Conservation (phyloP, 179 eudicot genomes). For the Camellia oleifera region DNA sequence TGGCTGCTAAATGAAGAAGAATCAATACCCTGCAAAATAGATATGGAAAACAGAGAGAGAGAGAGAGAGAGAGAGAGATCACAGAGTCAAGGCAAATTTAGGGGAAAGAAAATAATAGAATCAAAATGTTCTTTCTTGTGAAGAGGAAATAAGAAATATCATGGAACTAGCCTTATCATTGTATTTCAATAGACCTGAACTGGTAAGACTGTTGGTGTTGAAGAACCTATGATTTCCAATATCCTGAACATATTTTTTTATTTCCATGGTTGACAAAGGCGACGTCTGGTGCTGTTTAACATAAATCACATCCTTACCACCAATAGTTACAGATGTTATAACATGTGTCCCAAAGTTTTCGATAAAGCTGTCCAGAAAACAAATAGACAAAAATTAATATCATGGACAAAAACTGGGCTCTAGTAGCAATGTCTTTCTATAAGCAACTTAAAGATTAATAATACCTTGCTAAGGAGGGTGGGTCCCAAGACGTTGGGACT, state of each 20-base stretch:
- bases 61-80: not conserved
- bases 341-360: slow-evolving; percentile 90
- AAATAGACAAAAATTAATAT: not conserved
- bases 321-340: slow-evolving; percentile 81
- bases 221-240: slow-evolving; percentile 81
- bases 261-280: slow-evolving; percentile 59
- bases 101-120: not conserved
- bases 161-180: slow-evolving; percentile 73
- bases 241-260: slow-evolving; percentile 81
- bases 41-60: slow-evolving; percentile 6
- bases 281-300: slow-evolving; percentile 81
- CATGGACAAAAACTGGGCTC: not conserved
- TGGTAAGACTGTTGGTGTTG: slow-evolving; percentile 49
- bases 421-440: not conserved
- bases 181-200: slow-evolving; percentile 75
- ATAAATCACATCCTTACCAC: slow-evolving; percentile 88
- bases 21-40: slow-evolving; percentile 57
- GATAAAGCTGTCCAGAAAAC: slow-evolving; percentile 56
- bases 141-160: slow-evolving; percentile 18
- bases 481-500: slow-evolving; percentile 82
- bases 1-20: slow-evolving; percentile 79
- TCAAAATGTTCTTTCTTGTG: not conserved
- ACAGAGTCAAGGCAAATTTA: not conserved
- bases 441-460: slow-evolving; percentile 22
- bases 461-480: slow-evolving; percentile 82